Percentiles rank a stretch among this genome's conserved stretches.
Conservation (phyloP, 306 rosid species). For the Cucurbita moschata region DNA sequence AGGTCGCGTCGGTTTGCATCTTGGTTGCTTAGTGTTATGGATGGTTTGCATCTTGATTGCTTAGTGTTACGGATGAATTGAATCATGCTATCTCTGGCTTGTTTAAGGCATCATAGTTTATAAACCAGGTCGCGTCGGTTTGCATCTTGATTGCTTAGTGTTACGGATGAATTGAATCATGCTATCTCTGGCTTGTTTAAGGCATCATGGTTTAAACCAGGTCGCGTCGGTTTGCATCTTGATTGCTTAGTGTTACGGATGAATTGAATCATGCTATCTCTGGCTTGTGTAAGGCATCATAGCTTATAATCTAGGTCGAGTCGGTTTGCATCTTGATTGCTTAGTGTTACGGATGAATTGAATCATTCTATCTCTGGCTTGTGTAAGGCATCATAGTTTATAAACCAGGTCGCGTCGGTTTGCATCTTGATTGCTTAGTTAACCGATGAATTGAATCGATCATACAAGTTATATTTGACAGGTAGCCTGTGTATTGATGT, state of each 20-base stretch:
- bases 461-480: not conserved
- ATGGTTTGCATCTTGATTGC: too few relatives aligned
- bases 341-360: not conserved
- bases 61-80: too few relatives aligned
- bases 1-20: too few relatives aligned
- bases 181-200: too few relatives aligned
- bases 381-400: not conserved
- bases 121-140: not conserved
- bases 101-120: too few relatives aligned
- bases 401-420: not conserved
- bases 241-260: too few relatives aligned
- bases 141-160: not conserved
- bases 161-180: too few relatives aligned
- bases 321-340: not conserved
- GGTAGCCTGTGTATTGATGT: conserved; percentile 43
- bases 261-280: not conserved
- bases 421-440: not conserved
- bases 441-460: not conserved
- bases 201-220: not conserved
- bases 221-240: not conserved
- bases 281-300: not conserved
- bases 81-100: too few relatives aligned
- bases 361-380: not conserved
- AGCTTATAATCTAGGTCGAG: not conserved
- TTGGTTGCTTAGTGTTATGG: too few relatives aligned